Base-by-base conservation (phyloP, 306 rosid genomes). In the Rosa multiflora region DNA sequence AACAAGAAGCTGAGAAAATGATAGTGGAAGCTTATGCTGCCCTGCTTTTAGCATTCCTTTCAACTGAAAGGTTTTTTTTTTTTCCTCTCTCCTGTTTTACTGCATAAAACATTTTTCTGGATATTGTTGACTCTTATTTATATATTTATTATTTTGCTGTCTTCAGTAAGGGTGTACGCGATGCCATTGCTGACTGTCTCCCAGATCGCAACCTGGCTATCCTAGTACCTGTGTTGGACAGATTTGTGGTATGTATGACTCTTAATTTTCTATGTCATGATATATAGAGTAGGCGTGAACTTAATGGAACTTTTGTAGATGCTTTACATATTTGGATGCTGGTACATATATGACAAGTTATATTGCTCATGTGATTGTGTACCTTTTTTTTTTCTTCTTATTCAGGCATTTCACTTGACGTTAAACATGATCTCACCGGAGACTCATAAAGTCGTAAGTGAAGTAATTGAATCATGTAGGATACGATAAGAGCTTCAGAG, bases 351-450 rank as follows among this genome's bases (percentile, higher is more conserved):
- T 5, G 8, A 10, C 47, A 58, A 58, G 35, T 52, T 35, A 10
- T 0, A 37, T 51, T 52, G 26, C 64, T 52, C 66, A 56, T 56
- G 67, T 74, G 77, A 55, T 21, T 40, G 6, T 75, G 53, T 20
- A 18, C 8, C 73, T 80, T 12, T 46, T 12, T 23, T 35, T 81
- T 13, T 23, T 23, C n/a, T 77, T 52, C 37, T 18, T 83, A 39
- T 82, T 61, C 90, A 95, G 99, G 99, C 94, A 81, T 95, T 95
- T 80, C 99, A 93, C 85, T 84, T 96, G 90, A 88, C 94, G 3
- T 79, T 96, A 70, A 88, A 93, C 93, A 93, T 95, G 99, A 93
- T 95, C 61, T 93, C 99, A 5, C 97, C 94, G 5, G 99, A 95
- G 90, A 95, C 98, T 76, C 99, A 93, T 82, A 86, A 86, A 91